Base-by-base conservation (phyloP, 1,284 basidiomycete species). In the Cryptococcus neoformans region DNA sequence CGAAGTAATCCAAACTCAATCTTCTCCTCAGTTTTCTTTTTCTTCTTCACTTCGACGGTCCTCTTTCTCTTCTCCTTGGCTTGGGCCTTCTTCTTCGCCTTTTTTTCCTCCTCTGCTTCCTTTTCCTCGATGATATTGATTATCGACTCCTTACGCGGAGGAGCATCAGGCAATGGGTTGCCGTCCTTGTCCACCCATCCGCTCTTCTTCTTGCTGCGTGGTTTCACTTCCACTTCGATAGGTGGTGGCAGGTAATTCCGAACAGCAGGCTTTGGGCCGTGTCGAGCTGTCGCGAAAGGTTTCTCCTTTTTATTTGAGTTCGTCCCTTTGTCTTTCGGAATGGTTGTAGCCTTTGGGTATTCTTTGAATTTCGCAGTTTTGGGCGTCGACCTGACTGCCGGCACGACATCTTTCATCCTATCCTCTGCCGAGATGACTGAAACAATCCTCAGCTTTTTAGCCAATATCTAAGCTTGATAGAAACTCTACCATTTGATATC, bases 1-100 rank as follows among this genome's bases (percentile, higher is more conserved):
- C 70, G 68, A 7, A 72, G 54, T 8, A 53, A 49, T 9, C 52
- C 12, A 44, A 69, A 72, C 8, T 40, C 52, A 16, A 67, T 58
- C 17, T 57, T 49, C 11, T 62, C 60, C 7, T 44, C 35, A 1
- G 47, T 44, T 34, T 45, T 62, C 16, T 51, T 56, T 28, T 36
- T 46, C 37, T 55, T 53, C 49, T 50, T 56, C 44, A 38, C 53
- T 39, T 45, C 49, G 10, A 46, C 42, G n/a, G 56, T 54, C 28
- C 39, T 44, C 14, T 45, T 51, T 4, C 40, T 56, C 49, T 45
- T 49, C 10, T 40, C 51, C 44, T 45, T 48, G 6, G 44, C 56
- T 47, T 50, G 50, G 52, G 57, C 56, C 47, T 53, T 57, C 38
- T 51, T 54, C 44, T 54, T 59, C 28, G 41, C 44, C 58, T 42